phyloP scores from a whole-genome alignment of 352 stramenopile species.

The Saprolegnia diclina region DNA sequence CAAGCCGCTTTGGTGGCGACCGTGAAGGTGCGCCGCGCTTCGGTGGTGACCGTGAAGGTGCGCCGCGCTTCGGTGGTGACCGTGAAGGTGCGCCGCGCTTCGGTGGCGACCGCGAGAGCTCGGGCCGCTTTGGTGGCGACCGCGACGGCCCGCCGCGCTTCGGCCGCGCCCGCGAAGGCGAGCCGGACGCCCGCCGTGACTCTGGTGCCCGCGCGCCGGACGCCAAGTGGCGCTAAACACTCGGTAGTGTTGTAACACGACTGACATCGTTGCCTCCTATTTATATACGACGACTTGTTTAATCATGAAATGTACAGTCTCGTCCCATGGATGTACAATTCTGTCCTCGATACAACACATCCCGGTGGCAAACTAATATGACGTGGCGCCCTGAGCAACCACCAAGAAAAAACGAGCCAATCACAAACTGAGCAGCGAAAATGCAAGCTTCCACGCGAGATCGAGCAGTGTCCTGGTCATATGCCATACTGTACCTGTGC shows the following conservation, averaged over 20 bases:
- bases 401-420: no score
- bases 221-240: conserved; percentile 14
- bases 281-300: neutral
- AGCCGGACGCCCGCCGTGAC: conserved; percentile 38
- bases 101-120: conserved; percentile 27
- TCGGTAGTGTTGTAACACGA: neutral
- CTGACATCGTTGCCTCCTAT: conserved; percentile 6
- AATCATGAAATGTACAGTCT: no score
- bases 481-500: no score
- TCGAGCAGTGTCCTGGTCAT: no score
- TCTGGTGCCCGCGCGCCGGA: conserved; percentile 28
- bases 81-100: conserved; percentile 31
- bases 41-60: conserved; percentile 22
- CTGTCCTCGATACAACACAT: no score
- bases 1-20: conserved; percentile 34
- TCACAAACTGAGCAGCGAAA: no score
- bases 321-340: no score
- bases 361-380: no score
- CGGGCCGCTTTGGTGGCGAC: conserved; percentile 25
- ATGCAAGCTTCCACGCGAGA: no score
- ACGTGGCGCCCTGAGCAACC: no score
- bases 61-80: conserved; percentile 28
- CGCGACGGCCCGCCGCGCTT: conserved; percentile 42
- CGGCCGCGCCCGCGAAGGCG: conserved; percentile 38
- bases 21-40: conserved; percentile 31